Base-by-base conservation (phyloP, 768 basidiomycete genomes). In the Paxillus ammoniavirescens region DNA sequence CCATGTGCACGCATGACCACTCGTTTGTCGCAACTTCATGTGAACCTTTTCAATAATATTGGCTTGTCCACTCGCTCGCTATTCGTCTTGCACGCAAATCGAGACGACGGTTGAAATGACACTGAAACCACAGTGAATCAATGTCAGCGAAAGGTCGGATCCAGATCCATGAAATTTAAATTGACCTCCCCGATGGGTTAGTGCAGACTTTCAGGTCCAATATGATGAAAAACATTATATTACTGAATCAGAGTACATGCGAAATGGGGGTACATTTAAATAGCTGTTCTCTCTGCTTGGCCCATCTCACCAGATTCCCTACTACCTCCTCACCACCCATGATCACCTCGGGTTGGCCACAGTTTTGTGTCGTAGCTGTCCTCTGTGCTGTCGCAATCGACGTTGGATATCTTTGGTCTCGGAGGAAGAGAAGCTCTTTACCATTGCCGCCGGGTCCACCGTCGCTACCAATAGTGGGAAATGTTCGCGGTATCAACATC, bases 401-500 rank as follows among this genome's bases (percentile, higher is more conserved):
- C 15, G 6, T 51, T 38, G 21, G 31, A 12, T 56, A 47, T 46
- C 43, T 48, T n/a, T 40, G 55, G 30, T 3, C 3, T 14, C 49
- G 14, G 17, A 53, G 36, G 41, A 54, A 62, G 41, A 54, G 49
- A 26, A 44, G 30, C 47, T 4, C 18, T 12, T 26, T 54, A 2
- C 50, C 61, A 3, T 42, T 63, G 13, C 64, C 64, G 7, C 63
- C 64, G 14, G 64, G 64, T 42, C 62, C 65, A 18, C 36, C 36
- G 4, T 53, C 58, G 12, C 30, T 67, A 6, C 58, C 61, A 35
- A 35, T 65, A 12, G 48, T 50, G 40, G 60, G 65, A 2, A 62
- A 67, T 56, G 13, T 67, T 37, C 51, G 47, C 13, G 57, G 54
- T 17, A 55, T 61, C 37, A 42, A 55, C 15, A 30, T 21, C 2